Percentiles rank a stretch among this genome's conserved stretches.
Evolutionary conservation across 805 yeast genomes (phyloP).

Genomic region (Huiozyma naganishii): DNA sequence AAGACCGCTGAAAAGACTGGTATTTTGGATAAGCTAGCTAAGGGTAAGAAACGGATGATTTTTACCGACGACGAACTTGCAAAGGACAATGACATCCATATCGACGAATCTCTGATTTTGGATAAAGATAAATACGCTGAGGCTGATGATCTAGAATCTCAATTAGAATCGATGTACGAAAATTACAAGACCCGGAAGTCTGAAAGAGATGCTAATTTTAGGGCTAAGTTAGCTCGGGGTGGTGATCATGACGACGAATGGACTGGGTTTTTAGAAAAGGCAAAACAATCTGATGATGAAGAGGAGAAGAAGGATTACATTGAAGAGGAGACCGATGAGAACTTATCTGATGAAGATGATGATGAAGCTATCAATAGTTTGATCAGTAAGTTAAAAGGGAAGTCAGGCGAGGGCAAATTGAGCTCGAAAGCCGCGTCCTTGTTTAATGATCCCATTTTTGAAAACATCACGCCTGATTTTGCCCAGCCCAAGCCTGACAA

Average conservation of each 20-base stretch:
- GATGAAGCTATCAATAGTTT: constrained; percentile 56
- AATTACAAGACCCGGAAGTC: constrained; percentile 55
- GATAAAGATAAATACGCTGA: constrained; percentile 31
- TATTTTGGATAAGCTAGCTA: constrained; percentile 55
- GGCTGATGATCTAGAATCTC: constrained; percentile 66
- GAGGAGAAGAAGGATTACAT: constrained; percentile 34
- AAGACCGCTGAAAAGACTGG: constrained; percentile 85
- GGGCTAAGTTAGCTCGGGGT: constrained; percentile 64
- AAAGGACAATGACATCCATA: constrained; percentile 46
- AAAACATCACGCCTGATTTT: constrained; percentile 34
- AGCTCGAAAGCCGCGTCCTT: constrained; percentile 35
- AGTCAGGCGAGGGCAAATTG: constrained; percentile 30
- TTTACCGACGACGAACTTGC: constrained; percentile 46
- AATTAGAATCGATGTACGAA: constrained; percentile 73
- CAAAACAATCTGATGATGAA: constrained; percentile 26
- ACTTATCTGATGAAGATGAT: constrained; percentile 53
- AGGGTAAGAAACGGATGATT: constrained; percentile 61
- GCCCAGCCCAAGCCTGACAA: constrained; percentile 10
- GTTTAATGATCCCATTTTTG: constrained; percentile 45
- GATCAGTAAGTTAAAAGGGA: constrained; percentile 45
- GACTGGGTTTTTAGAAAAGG: constrained; percentile 58
- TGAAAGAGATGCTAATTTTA: constrained; percentile 57
- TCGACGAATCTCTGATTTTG: constrained; percentile 34
- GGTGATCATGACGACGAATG: constrained; percentile 67
- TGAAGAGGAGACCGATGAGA: constrained; percentile 29